Evolutionary conservation across 2,329 filamentous ascomycete species (phyloP), one percentile per base, ranked within the genome.

Genomic region (Chaetomiaceae sp.): DNA sequence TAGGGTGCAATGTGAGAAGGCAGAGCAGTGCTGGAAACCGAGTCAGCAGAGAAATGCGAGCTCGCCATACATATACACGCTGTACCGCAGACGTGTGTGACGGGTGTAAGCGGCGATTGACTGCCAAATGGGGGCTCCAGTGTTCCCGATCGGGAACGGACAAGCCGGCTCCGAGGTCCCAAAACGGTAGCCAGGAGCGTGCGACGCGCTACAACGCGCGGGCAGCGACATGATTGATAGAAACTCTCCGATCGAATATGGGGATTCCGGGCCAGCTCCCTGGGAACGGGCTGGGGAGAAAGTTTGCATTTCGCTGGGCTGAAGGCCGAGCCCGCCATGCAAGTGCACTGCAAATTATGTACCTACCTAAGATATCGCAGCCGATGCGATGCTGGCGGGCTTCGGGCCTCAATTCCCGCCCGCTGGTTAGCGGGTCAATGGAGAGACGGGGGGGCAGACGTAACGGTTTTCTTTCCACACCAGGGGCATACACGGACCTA

Each of bases 241-340:
- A 53, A 47, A 55, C 44, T 48, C 49, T 48, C 54, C 50, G 52
- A 49, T 35, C 32, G 49, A 47, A 48, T 50, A 45, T 49, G 33
- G 24, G 29, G 14, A 32, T 14, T n/a, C 4, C 11, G 39, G 48
- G 41, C 12, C n/a, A 32, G 29, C 11, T 5, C 39, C 49, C 51
- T 27, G 32, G 38, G 38, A 36, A 14, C 7, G 34, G 44, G 35
- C 34, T 36, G 43, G 37, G 42, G 32, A 38, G 17, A 22, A 27
- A 24, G 44, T 39, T 40, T 45, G 37, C 38, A 43, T 46, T 49
- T 46, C 45, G 45, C 43, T 39, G 20, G 22, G 22, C 22, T 24
- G n/a, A n/a, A n/a, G n/a, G n/a, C n/a, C n/a, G n/a, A n/a, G n/a
- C n/a, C n/a, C n/a, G n/a, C n/a, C n/a, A n/a, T n/a, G n/a, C n/a